A percentile compares a stretch with the other conserved stretches of the same genome.
Conservation (phyloP, 1,284 basidiomycete genomes). For the Coniferiporia weirii region DNA sequence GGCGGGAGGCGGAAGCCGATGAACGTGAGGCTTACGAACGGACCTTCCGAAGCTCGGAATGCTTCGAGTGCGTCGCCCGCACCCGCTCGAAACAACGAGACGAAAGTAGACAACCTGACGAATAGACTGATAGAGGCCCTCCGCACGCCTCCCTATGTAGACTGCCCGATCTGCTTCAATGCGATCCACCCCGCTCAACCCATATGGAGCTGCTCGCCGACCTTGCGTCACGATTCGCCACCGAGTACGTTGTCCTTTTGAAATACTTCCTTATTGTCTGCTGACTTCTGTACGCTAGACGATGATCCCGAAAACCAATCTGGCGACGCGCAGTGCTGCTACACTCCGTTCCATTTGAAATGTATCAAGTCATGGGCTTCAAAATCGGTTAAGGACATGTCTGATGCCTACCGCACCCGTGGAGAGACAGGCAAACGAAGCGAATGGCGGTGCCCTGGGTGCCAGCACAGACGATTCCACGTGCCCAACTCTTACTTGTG, state of each 20-base stretch:
- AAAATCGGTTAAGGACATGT: conserved; percentile 73
- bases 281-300: conserved; percentile 17
- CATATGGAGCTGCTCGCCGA: conserved; percentile 74
- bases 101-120: conserved; percentile 43
- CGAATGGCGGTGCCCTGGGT: conserved; percentile 87
- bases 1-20: conserved; percentile 11
- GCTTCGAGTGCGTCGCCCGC: not conserved
- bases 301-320: conserved; percentile 26
- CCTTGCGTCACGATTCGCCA: not conserved
- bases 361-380: conserved; percentile 76
- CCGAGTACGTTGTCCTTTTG: not conserved
- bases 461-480: conserved; percentile 65
- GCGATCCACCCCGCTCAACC: conserved; percentile 65
- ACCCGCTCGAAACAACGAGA: not conserved
- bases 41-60: not conserved
- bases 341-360: conserved; percentile 80
- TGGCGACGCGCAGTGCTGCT: conserved; percentile 57
- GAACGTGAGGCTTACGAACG: conserved; percentile 11
- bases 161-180: conserved; percentile 79
- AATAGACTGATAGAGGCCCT: conserved; percentile 61
- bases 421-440: conserved; percentile 57
- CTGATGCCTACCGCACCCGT: conserved; percentile 69
- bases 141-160: conserved; percentile 61
- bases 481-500: conserved; percentile 70
- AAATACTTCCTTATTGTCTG: not conserved